Conservation (phyloP, 2,329 filamentous ascomycete species). For the Ascomycota sp. region DNA sequence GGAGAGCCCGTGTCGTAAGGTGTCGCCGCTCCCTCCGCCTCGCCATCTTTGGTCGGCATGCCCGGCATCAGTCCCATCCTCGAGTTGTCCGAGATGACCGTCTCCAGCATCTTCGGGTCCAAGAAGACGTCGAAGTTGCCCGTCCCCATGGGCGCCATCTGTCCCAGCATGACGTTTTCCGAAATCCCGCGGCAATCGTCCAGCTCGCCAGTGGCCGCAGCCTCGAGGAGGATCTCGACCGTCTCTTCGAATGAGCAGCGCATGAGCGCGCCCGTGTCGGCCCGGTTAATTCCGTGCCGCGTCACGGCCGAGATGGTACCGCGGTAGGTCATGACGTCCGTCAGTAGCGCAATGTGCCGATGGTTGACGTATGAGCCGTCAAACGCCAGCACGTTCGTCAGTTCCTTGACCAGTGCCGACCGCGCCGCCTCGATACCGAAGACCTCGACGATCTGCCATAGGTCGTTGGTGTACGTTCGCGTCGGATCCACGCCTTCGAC, state of each 20-base stretch:
- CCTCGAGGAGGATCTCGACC: constrained; percentile 92
- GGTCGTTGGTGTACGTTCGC: constrained; percentile 84
- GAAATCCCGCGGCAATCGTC: constrained; percentile 97
- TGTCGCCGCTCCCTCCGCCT: constrained; percentile 68
- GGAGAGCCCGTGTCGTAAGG: constrained; percentile 83
- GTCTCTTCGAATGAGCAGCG: constrained; percentile 99
- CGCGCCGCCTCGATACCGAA: constrained; percentile 94
- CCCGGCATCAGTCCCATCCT: constrained; percentile 66
- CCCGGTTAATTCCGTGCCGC: constrained; percentile 93
- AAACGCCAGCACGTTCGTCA: constrained; percentile 86
- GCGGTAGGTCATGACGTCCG: constrained; percentile 94
- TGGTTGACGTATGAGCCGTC: constrained; percentile 99
- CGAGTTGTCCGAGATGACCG: constrained; percentile 81
- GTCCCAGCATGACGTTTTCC: constrained; percentile 95
- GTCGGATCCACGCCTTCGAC: constrained; percentile 75
- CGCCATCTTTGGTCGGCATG: constrained; percentile 54
- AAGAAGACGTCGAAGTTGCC: constrained; percentile 88
- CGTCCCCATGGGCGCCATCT: constrained; percentile 91
- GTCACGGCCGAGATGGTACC: constrained; percentile 91
- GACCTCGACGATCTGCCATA: constrained; percentile 84
- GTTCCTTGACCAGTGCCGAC: constrained; percentile 65
- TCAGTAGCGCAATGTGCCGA: constrained; percentile 82
- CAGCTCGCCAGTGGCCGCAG: constrained; percentile 80
- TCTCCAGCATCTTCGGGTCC: constrained; percentile 89
- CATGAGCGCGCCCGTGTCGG: constrained; percentile 95